These are phyloP conservation scores for Echites panduratus DNA, from an alignment of 257 asterid genomes.

Conservation along the genomic window DNA sequence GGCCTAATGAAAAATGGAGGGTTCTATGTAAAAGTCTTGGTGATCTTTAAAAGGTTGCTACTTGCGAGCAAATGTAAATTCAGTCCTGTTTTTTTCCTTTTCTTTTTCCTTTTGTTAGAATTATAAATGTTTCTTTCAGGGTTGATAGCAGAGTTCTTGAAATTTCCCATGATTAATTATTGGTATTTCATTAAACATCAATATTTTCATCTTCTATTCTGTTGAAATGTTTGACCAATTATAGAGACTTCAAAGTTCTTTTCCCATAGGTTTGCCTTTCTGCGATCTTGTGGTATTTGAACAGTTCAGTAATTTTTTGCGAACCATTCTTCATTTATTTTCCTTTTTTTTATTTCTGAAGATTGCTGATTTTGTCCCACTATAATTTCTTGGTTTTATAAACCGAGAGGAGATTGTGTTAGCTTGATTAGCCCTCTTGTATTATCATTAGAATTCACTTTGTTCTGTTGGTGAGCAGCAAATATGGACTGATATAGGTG, in stretches of 20 bases:
- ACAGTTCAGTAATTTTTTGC: neutral
- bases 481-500: conserved; percentile 92
- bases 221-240: neutral
- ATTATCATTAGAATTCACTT: neutral
- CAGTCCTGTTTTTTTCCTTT: neutral
- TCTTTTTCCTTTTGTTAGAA: neutral
- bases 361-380: neutral
- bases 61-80: neutral
- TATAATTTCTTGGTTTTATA: neutral
- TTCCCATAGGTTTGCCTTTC: neutral
- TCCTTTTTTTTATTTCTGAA: too few relatives aligned
- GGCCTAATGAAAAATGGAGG: neutral
- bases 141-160: neutral
- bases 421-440: neutral
- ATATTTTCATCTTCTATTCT: neutral
- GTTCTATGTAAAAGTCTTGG: neutral
- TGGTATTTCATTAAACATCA: neutral
- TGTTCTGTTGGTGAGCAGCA: conserved; percentile 43
- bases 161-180: neutral
- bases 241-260: neutral
- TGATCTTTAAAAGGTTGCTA: neutral
- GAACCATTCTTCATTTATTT: too few relatives aligned
- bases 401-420: neutral
- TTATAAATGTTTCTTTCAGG: neutral
- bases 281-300: neutral